Conservation (phyloP, 208 protist genomes). For the Endotrypanum monterogeii region DNA sequence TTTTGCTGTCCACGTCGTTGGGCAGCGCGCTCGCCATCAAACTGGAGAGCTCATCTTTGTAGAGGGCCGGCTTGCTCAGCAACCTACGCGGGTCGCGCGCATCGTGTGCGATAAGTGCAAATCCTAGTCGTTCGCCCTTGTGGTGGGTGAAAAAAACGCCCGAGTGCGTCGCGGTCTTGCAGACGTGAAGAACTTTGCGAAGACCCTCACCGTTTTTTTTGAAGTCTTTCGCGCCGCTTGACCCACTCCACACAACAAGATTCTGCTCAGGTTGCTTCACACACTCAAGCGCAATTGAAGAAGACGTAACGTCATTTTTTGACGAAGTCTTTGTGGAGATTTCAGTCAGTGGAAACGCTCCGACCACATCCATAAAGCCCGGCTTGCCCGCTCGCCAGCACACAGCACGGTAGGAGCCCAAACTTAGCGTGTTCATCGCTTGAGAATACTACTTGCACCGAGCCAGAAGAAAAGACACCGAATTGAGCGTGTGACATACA, state of each 20-base stretch:
- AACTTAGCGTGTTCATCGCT: slow-evolving; percentile 16
- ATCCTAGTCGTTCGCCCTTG: slow-evolving; percentile 6
- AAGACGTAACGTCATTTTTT: not conserved
- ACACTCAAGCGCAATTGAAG: slow-evolving; percentile 14
- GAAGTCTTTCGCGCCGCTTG: slow-evolving; percentile 15
- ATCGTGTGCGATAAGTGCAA: slow-evolving; percentile 20
- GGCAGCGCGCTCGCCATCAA: slow-evolving; percentile 8
- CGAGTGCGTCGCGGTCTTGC: slow-evolving; percentile 13
- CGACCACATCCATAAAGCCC: slow-evolving; percentile 15
- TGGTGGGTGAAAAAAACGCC: slow-evolving; percentile 28
- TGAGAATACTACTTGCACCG: not conserved
- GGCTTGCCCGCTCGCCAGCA: slow-evolving; percentile 23
- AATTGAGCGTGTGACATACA: not conserved
- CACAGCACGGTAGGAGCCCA: slow-evolving; percentile 24
- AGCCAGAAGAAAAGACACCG: not conserved
- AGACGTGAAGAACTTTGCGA: slow-evolving; percentile 19
- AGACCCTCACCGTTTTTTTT: slow-evolving; percentile 13
- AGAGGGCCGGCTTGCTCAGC: not conserved
- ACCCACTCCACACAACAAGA: slow-evolving; percentile 18
- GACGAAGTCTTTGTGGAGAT: not conserved
- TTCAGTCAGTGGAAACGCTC: not conserved
- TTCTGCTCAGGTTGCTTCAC: slow-evolving; percentile 26
- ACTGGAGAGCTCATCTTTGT: slow-evolving; percentile 4
- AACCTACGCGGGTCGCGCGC: not conserved
- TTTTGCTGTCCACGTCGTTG: not conserved